A percentile compares a stretch with the other conserved stretches of the same genome.
These are phyloP conservation scores for Fomitopsis palustris DNA, from an alignment of 1,284 basidiomycete species.

Conservation along the genomic window DNA sequence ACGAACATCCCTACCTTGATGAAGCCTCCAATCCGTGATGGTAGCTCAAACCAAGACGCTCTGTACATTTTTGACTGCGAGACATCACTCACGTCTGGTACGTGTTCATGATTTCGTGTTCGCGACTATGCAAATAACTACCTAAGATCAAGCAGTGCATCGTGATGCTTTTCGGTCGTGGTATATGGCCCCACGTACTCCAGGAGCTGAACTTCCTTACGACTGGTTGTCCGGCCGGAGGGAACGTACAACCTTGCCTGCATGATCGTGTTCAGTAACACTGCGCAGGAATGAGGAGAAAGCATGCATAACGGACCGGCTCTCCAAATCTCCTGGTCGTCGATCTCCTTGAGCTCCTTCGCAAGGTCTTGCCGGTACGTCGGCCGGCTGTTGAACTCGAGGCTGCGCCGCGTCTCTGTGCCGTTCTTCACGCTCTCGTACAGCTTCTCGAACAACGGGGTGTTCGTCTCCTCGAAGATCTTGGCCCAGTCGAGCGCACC, in stretches of 20 bases:
- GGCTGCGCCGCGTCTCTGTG: conserved; percentile 93
- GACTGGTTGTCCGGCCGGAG: conserved; percentile 73
- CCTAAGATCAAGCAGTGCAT: conserved; percentile 4
- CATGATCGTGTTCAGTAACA: not conserved
- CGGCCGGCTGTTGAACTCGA: conserved; percentile 92
- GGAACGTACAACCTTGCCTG: conserved; percentile 74
- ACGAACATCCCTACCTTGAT: too few species aligned
- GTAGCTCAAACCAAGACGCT: too few species aligned
- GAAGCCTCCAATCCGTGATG: too few species aligned
- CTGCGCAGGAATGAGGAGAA: not conserved
- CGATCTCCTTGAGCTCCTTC: conserved; percentile 93
- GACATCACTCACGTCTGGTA: too few species aligned
- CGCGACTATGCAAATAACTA: not conserved
- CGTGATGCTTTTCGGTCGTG: conserved; percentile 7
- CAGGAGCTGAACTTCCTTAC: conserved; percentile 1
- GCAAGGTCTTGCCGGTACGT: conserved; percentile 95
- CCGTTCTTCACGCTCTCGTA: conserved; percentile 95
- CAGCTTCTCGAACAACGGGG: conserved; percentile 91
- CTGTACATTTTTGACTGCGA: too few species aligned
- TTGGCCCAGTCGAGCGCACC: conserved; percentile 99
- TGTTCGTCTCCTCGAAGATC: conserved; percentile 91
- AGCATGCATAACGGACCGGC: conserved; percentile 57
- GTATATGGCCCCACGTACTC: not conserved
- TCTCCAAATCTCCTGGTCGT: conserved; percentile 97
- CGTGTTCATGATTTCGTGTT: too few species aligned